Evolutionary conservation across 495 filamentous ascomycete species (phyloP), one percentile per base, ranked within the genome.

Genomic region (Aspergillus mulundensis): DNA sequence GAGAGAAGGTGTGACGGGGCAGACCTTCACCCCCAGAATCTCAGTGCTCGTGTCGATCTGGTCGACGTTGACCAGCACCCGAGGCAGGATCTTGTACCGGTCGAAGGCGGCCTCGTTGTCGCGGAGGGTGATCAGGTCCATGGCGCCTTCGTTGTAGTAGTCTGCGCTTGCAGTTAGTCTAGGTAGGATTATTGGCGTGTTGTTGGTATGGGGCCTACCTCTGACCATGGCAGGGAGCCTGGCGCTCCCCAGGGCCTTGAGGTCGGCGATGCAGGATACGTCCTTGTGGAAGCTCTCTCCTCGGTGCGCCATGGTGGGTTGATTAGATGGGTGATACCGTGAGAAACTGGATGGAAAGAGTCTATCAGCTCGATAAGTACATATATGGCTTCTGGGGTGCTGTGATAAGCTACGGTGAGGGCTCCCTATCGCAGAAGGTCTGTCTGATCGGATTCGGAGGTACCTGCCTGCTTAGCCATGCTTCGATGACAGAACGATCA

Each of bases 41-140:
- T 66, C 66, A 0, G 73, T 77, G 15, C 66, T 72, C 7, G 76
- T 77, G 58, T 84, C 80, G 25, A 80, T 62, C 0, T 67, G 66
- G 18, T 72, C 74, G 23, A 84, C 80, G 57, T 85, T 76, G 48
- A 70, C 64, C 0, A 86, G 68, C 15, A 84, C 71, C n/a, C 82
- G 73, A 6, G 81, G 80, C 5, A 79, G 71, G 36, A 86, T 72
- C 32, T 72, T 76, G 55, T 84, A 85, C 11, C 74, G 73, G 56
- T 76, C 66, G 54, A 67, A 84, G n/a, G 78, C 78, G 10, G 69
- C 65, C 52, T 76, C 66, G 53, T 84, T 82, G 30, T 82, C 81
- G 12, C 66, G 67, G 1, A 83, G 11, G 34, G 70, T 69, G 60
- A 72, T 60, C 30, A 70, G 54, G 49, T 72, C 66, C 68, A 69